Evolutionary conservation across 352 stramenopile species (phyloP).

Genomic region (Phytopythium mirpurense): DNA sequence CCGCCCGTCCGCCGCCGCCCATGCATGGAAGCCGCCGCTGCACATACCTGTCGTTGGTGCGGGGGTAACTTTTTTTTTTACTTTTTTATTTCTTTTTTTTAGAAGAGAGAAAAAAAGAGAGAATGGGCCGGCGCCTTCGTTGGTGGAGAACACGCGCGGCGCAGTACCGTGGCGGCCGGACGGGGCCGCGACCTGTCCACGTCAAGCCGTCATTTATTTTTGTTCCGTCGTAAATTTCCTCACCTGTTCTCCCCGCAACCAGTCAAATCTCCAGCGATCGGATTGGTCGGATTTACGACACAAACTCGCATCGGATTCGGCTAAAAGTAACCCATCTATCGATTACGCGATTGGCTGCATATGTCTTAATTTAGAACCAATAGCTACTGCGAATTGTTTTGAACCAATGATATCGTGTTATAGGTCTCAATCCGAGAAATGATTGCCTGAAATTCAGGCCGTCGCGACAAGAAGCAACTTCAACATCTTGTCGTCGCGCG

Average conservation of each 20-base stretch:
- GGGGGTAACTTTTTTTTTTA: conserved; percentile 57
- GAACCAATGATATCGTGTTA: too few species aligned
- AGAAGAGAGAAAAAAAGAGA: conserved; percentile 86
- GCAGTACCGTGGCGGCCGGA: neutral
- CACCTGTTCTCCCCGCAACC: conserved; percentile 1
- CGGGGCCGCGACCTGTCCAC: neutral
- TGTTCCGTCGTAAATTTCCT: neutral
- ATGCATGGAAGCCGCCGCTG: neutral
- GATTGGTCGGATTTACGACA: neutral
- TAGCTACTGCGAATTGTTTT: too few species aligned
- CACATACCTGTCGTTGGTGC: conserved; percentile 40
- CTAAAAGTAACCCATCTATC: too few species aligned
- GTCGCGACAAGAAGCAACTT: too few species aligned
- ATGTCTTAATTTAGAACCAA: too few species aligned
- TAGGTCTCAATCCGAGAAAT: too few species aligned
- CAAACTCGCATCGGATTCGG: conserved; percentile 2
- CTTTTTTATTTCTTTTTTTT: conserved; percentile 84
- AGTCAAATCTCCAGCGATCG: conserved; percentile 8
- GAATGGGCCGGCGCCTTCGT: conserved; percentile 39
- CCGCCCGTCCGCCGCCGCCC: neutral
- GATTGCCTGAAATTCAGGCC: too few species aligned
- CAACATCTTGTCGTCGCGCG: too few species aligned
- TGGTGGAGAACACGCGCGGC: conserved; percentile 13
- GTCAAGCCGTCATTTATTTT: conserved; percentile 6
- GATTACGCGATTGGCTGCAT: too few species aligned